These are phyloP conservation scores for Cantharellus cinnabarinus DNA, from an alignment of 768 basidiomycete genomes.

Conservation along the genomic window DNA sequence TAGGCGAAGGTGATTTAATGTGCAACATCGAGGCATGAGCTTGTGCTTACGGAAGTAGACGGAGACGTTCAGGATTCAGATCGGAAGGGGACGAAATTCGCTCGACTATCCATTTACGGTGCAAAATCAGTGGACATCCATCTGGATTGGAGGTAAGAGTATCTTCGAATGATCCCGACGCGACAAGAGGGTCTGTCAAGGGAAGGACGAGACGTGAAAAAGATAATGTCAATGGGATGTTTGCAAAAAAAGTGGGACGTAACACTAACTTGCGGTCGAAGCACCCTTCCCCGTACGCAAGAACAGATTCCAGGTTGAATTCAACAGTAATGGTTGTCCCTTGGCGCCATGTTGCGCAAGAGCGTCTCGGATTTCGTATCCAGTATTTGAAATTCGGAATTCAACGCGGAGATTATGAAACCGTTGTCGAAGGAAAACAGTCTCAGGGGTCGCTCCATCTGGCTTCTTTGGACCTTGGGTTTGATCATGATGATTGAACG, in stretches of 20 bases:
- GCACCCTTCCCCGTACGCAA: background rate
- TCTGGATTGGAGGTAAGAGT: background rate
- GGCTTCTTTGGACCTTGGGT: no score
- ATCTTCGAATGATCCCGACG: background rate
- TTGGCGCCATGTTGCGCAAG: background rate
- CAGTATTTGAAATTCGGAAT: background rate
- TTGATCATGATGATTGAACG: no score
- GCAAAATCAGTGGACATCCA: background rate
- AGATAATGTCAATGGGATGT: no score
- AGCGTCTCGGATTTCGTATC: background rate
- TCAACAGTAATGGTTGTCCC: no score
- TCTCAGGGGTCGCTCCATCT: slow-evolving; percentile 9
- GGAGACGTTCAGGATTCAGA: background rate
- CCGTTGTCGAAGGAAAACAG: slow-evolving; percentile 1
- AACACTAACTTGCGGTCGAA: background rate
- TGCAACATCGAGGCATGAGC: background rate
- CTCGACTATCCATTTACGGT: background rate
- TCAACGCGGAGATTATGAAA: background rate
- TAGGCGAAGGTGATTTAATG: no score
- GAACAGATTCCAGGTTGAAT: background rate
- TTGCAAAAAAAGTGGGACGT: no score
- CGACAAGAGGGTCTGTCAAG: background rate
- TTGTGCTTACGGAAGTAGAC: background rate
- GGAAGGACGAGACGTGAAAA: no score
- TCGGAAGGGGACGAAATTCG: background rate